Percentiles rank a stretch among this genome's conserved stretches.
These are phyloP conservation scores for Wickerhamiella dianesei DNA, from an alignment of 805 yeast genomes.

Conservation along the genomic window DNA sequence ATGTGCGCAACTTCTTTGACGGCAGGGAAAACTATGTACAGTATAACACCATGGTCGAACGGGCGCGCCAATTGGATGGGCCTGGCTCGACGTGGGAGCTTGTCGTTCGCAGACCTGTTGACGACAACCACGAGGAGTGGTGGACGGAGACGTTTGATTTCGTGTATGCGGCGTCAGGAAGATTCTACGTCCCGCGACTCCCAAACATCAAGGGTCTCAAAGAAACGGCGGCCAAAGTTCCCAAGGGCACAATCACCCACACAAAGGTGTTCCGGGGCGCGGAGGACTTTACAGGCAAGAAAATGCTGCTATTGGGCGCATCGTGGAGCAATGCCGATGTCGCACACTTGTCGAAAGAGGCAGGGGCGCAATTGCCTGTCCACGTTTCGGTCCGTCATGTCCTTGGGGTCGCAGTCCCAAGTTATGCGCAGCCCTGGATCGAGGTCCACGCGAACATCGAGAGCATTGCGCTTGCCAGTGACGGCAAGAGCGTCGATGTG, in stretches of 20 bases:
- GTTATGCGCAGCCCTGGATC: conserved; percentile 15
- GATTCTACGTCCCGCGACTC: conserved; percentile 21
- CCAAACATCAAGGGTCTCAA: conserved; percentile 22
- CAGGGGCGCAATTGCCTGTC: conserved; percentile 16
- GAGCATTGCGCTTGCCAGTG: background rate
- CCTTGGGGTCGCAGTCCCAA: conserved; percentile 11
- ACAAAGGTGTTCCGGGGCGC: conserved; percentile 25
- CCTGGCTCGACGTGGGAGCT: conserved; percentile 8
- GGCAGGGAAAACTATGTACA: conserved; percentile 4
- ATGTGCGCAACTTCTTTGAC: conserved; percentile 6
- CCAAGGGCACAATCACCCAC: conserved; percentile 23
- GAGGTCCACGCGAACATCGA: conserved; percentile 8
- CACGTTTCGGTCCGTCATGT: conserved; percentile 16
- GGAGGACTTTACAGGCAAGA: conserved; percentile 18
- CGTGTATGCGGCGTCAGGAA: conserved; percentile 19
- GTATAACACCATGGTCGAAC: conserved; percentile 8
- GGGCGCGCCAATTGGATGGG: conserved; percentile 7
- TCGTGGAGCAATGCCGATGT: conserved; percentile 14
- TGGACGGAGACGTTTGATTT: conserved; percentile 15
- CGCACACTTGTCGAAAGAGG: conserved; percentile 19
- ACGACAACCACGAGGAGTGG: conserved; percentile 5
- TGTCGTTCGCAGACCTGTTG: conserved; percentile 1
- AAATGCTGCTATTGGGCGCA: conserved; percentile 25
- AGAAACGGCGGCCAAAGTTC: conserved; percentile 7
- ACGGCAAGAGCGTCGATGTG: conserved; percentile 2